Percentiles rank a stretch among this genome's conserved stretches.
Conservation (phyloP, 495 filamentous ascomycete species). For the Trichoderma virens region DNA sequence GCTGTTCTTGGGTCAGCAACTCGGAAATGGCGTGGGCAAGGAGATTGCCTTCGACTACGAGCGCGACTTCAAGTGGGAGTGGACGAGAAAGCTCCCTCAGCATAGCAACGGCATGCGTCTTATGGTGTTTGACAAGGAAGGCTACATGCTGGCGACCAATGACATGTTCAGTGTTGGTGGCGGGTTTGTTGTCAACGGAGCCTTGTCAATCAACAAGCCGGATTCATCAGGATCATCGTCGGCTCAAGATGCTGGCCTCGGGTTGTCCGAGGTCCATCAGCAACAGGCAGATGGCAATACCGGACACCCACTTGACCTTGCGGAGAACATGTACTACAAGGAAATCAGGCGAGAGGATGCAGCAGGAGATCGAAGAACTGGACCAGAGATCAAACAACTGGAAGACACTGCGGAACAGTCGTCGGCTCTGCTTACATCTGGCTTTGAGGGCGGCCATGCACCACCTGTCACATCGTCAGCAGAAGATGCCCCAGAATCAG, state of each 20-base stretch:
- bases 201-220: conserved; percentile 18
- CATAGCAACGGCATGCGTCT: conserved; percentile 33
- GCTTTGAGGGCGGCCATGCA: not conserved
- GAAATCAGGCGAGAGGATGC: conserved; percentile 27
- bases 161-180: conserved; percentile 30
- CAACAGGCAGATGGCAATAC: conserved; percentile 16
- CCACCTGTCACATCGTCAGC: not conserved
- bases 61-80: conserved; percentile 29
- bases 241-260: conserved; percentile 14
- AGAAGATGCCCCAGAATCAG: not conserved
- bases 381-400: conserved; percentile 20
- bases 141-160: conserved; percentile 29
- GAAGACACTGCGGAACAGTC: conserved; percentile 14
- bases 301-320: conserved; percentile 24
- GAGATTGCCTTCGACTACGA: conserved; percentile 29
- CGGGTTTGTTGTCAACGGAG: conserved; percentile 31
- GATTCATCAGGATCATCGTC: conserved; percentile 11
- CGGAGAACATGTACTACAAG: conserved; percentile 31
- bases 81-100: conserved; percentile 27
- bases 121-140: conserved; percentile 28
- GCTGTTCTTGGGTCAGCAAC: conserved; percentile 24
- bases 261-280: not conserved
- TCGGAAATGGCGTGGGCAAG: conserved; percentile 21
- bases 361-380: conserved; percentile 24
- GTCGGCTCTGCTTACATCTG: conserved; percentile 15